Evolutionary conservation across 108 stramenopile genomes (phyloP), one percentile per base, ranked within the genome.

Genomic region (Nitzschia sp.): DNA sequence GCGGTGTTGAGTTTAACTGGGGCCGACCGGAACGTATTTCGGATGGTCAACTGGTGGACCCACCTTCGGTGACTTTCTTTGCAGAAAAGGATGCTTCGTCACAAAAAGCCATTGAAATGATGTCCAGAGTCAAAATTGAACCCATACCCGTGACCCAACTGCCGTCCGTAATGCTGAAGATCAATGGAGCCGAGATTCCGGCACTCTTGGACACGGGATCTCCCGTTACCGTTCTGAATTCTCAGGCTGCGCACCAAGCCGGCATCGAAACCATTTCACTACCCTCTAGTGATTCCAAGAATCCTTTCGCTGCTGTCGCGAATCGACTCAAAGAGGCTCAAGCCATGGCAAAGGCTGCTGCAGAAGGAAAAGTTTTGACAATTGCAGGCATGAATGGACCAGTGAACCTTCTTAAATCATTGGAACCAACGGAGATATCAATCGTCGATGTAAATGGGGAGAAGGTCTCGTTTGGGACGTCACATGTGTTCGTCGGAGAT

Each of bases 131-230:
- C 3, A 54, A 70, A 0, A 76, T 89, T 29, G 62, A 80, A 21
- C 69, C 65, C 2, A 53, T 89, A 18, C 77, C 85, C 27, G 69
- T 81, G 18, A 83, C 86, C 4, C 75, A 76, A 60, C 46, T 88
- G 18, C 87, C 87, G 0, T 72, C 81, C 9, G 74, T 92, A 29
- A 75, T 49, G 48, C 29, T 89, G 1, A 63, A 59, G 13, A 71
- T 92, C 46, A 89, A 89, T 70, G 82, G 82, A 33, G 60, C 77
- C 1, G 65, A 80, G 46, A 79, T 92, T 26, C 82, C 85, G 17
- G 91, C 91, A n/a, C 72, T 92, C 33, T 78, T 92, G 42, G 91
- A 92, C 63, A 92, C 91, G 3, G 91, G 91, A 48, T 85, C 82
- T 0, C 91, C 91, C 0, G 79, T 88, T 30, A 88, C 91, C n/a